Base-by-base conservation (phyloP, 2,329 filamentous ascomycete genomes). In the Colletotrichum musicola region DNA sequence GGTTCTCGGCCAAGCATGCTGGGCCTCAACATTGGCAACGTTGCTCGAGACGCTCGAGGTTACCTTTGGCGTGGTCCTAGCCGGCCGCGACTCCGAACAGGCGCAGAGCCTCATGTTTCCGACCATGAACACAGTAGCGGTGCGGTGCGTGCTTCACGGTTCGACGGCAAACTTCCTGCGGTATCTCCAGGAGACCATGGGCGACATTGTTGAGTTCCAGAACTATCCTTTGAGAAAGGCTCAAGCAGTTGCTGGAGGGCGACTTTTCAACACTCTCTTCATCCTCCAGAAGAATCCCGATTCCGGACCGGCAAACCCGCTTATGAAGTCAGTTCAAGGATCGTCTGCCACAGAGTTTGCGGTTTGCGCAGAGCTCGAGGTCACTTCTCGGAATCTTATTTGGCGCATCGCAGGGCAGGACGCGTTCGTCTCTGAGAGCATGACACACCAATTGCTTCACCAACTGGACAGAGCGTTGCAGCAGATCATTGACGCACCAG, bases 41-140 rank as follows among this genome's bases (percentile, higher is more conserved):
- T 84, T 88, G 54, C 84, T 87, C 1, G 80, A 84, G 3, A 87
- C 86, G 0, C 85, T 97, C 0, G 94, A 97, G 72, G 87, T 97
- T 4, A 86, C 89, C 0, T 97, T 96, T 75, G 95, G 95, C 1
- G 88, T 93, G 0, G 91, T 98, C 1, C 83, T 97, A 13, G 94
- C 94, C 0, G 95, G 95, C 16, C 88, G 95, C n/a, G 93, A 96
- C 64, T 89, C 89, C 10, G 90, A 92, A 53, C 86, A 88, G 16
- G 87, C 89, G 0, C 87, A 92, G 50, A 78, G 87, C 27, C 79
- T 95, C 13, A 84, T 95, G 75, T 98, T 97, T 74, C 95, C 95
- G 0, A 93, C 92, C 0, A 97, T 98, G 93, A 98, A 97, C 75
- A 97, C 95, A 0, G 90, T 97, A 0, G 88, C 92, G 0, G 84